Evolutionary conservation across 148 eudicot genomes (phyloP), one percentile per base, ranked within the genome.

Genomic region (Rhododendron henanense): DNA sequence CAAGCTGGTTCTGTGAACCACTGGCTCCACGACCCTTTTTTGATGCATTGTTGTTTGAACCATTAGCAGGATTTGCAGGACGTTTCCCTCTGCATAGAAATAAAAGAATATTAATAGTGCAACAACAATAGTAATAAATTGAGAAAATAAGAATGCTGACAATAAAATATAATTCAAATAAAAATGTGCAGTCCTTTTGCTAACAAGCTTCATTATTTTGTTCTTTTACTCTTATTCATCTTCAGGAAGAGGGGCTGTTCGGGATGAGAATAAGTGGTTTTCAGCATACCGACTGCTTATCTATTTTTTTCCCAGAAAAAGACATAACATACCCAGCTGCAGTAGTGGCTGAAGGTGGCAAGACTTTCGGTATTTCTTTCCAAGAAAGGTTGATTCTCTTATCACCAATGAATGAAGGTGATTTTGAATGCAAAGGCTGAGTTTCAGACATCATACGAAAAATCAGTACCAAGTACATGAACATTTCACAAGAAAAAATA

Each of bases 391-490:
- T 93, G 78, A 95, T 90, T 87, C 90, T 94, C 91, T 91, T 88
- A 89, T 94, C 98, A 78, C 98, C 95, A 59, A 97, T 93, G 84
- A 97, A 97, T 28, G 92, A 89, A 47, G 99, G 99, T 57, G 95
- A 87, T 84, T 91, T 94, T 41, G 93, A 88, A 92, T 94, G 98
- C 89, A 95, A 88, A 33, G 95, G 98, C 99, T 97, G 91, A 77
- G 89, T 35, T 18, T 78, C 79, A 50, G 39, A 82, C 39, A 25
- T 28, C 21, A 44, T 71, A 33, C 0, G 2, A 25, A 73, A 84
- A 33, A 78, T 37, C 31, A 33, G 80, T 51, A 57, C 35, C 21
- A 14, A 25, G 35, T 15, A 71, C 8, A 71, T 14, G 39, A 75
- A 44, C 61, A 35, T 50, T 21, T 53, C n/a, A 16, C 13, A 83